Percentiles rank a stretch among this genome's conserved stretches.
phyloP scores from a whole-genome alignment of 2,329 filamentous ascomycete genomes.

The Fusarium torulosum region DNA sequence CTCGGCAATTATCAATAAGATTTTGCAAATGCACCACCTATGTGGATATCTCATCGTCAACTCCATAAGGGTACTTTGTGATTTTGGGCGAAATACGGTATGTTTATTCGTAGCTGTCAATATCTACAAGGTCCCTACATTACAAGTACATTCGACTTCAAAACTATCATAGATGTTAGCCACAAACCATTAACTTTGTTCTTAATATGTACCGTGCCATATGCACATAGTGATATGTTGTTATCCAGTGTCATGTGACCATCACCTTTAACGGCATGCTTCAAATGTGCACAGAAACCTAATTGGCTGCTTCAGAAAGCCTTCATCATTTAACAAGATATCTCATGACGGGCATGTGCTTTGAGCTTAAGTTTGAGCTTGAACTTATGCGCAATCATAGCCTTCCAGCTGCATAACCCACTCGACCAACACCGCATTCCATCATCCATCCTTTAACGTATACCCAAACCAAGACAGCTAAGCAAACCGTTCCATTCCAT shows the following conservation, averaged over 20 bases:
- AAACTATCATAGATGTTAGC: no score
- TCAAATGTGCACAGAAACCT: not conserved
- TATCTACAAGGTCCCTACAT: no score
- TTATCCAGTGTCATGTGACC: no score
- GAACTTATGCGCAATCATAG: conserved; percentile 26
- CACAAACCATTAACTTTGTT: no score
- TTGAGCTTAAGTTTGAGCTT: not conserved
- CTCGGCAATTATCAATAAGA: not conserved
- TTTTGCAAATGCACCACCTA: no score
- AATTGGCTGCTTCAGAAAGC: conserved; percentile 16
- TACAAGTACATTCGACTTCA: no score
- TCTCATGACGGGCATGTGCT: conserved; percentile 15
- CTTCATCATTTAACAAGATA: conserved; percentile 34
- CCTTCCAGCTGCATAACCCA: conserved; percentile 23
- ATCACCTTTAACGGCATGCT: not conserved
- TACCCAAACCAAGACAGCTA: conserved; percentile 44
- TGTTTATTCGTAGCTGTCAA: no score
- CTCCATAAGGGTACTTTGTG: no score
- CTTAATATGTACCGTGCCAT: no score
- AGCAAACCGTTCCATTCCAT: conserved; percentile 22
- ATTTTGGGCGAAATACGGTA: no score
- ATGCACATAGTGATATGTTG: no score
- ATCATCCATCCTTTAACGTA: conserved; percentile 38
- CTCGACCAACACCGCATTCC: conserved; percentile 23
- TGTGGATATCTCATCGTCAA: not conserved